Conservation (phyloP, 108 stramenopile genomes). For the Cyclostephanos invisitatus region DNA sequence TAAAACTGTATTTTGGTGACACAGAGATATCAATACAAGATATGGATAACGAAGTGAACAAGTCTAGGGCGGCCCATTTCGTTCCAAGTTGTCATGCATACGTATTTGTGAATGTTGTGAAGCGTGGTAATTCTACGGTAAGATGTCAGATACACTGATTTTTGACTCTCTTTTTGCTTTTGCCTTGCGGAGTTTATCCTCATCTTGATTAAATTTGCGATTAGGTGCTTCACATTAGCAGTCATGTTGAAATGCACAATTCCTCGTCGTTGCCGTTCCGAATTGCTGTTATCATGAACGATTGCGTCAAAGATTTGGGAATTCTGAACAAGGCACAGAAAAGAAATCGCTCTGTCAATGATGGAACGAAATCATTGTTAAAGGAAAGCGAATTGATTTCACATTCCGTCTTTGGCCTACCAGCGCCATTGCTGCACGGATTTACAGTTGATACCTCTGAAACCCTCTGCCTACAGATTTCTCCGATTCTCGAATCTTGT, state of each 20-base stretch:
- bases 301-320: slow-evolving; percentile 47
- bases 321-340: slow-evolving; percentile 22
- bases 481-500: slow-evolving; percentile 27
- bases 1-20: slow-evolving; percentile 51
- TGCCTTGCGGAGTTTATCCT: neutral
- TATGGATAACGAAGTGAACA: slow-evolving; percentile 60
- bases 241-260: slow-evolving; percentile 69
- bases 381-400: slow-evolving; percentile 40
- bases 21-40: slow-evolving; percentile 45
- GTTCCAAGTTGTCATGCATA: slow-evolving; percentile 43
- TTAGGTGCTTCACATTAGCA: slow-evolving; percentile 72
- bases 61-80: slow-evolving; percentile 43
- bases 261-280: slow-evolving; percentile 63
- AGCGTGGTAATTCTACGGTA: slow-evolving; percentile 80
- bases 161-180: neutral
- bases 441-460: slow-evolving; percentile 37
- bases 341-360: slow-evolving; percentile 5
- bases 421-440: slow-evolving; percentile 37
- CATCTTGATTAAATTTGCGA: neutral
- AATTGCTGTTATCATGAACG: slow-evolving; percentile 44
- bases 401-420: slow-evolving; percentile 48
- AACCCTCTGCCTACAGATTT: slow-evolving; percentile 39
- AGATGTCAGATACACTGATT: slow-evolving; percentile 13
- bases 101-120: slow-evolving; percentile 60
- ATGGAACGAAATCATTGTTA: slow-evolving; percentile 19